A percentile compares a stretch with the other conserved stretches of the same genome.
These are phyloP conservation scores for Grifola frondosa DNA, from an alignment of 1,284 basidiomycete species.

Conservation along the genomic window DNA sequence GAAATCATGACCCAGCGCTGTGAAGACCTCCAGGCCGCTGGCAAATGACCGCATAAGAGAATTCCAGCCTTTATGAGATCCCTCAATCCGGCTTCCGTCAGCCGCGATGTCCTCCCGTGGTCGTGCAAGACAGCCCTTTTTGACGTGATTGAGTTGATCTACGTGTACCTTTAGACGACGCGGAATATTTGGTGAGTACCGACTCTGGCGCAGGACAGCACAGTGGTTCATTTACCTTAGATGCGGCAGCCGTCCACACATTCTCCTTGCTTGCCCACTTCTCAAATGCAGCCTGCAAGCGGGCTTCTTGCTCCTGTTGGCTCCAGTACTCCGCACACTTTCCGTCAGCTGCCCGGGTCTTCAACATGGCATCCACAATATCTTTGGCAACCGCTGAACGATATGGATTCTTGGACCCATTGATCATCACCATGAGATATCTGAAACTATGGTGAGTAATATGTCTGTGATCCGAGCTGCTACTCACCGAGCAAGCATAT, in stretches of 20 bases:
- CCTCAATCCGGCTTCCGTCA: slow-evolving; percentile 21
- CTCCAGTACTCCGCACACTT: slow-evolving; percentile 14
- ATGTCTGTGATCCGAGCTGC: not conserved
- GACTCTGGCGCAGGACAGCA: no score
- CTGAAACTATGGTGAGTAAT: not conserved
- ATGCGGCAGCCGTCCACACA: slow-evolving; percentile 25
- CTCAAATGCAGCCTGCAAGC: slow-evolving; percentile 12
- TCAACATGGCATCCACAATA: slow-evolving; percentile 16
- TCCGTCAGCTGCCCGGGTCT: slow-evolving; percentile 8
- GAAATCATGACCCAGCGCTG: slow-evolving; percentile 5
- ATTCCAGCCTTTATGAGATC: slow-evolving; percentile 28
- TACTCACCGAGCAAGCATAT: slow-evolving; percentile 17
- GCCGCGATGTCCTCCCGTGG: slow-evolving; percentile 19
- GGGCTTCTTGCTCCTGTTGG: slow-evolving; percentile 14
- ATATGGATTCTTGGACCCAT: slow-evolving; percentile 6
- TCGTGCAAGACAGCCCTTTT: slow-evolving; percentile 26
- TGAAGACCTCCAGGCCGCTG: slow-evolving; percentile 22
- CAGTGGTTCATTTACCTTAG: slow-evolving; percentile 2
- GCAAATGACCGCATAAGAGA: slow-evolving; percentile 18
- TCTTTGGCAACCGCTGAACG: slow-evolving; percentile 9
- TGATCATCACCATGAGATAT: slow-evolving; percentile 1
- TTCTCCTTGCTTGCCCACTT: slow-evolving; percentile 18
- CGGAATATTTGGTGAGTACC: no score
- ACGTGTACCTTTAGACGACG: not conserved
- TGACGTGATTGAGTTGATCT: slow-evolving; percentile 26